Conservation (phyloP, 1,284 basidiomycete species). For the Ceratobasidium sp. region DNA sequence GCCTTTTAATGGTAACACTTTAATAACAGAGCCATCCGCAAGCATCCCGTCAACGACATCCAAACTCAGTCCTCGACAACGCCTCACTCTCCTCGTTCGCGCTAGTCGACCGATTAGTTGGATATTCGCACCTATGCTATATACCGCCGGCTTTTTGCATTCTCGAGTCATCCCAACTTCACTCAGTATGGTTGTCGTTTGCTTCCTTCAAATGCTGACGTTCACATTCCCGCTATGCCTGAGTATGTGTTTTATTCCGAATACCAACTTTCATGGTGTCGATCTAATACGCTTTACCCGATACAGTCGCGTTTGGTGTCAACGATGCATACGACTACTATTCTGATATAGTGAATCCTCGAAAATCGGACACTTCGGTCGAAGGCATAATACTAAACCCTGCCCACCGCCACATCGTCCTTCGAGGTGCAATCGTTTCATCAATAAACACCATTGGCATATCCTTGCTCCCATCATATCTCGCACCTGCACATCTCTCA, state of each 20-base stretch:
- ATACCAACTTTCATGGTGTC: too few species aligned
- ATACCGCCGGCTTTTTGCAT: slow-evolving; percentile 45
- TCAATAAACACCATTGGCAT: slow-evolving; percentile 41
- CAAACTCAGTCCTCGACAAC: too few species aligned
- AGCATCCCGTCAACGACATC: too few species aligned
- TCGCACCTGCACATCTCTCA: neutral
- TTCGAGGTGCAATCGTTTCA: slow-evolving; percentile 42
- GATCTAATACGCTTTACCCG: too few species aligned
- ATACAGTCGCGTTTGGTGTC: slow-evolving; percentile 45
- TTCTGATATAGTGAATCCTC: slow-evolving; percentile 44
- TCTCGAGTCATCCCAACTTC: slow-evolving; percentile 38
- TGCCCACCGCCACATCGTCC: slow-evolving; percentile 42
- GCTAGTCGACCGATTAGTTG: slow-evolving; percentile 44
- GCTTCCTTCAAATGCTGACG: slow-evolving; percentile 40
- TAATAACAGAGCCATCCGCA: too few species aligned
- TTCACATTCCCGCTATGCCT: slow-evolving; percentile 44
- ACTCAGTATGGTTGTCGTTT: slow-evolving; percentile 22
- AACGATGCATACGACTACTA: slow-evolving; percentile 46
- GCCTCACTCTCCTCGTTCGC: neutral
- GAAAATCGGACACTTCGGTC: slow-evolving; percentile 43
- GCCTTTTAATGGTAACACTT: too few species aligned
- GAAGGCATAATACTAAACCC: slow-evolving; percentile 45
- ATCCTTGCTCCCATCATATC: slow-evolving; percentile 15
- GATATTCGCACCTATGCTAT: slow-evolving; percentile 46
- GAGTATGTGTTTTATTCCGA: slow-evolving; percentile 29